A percentile compares a stretch with the other conserved stretches of the same genome.
phyloP scores from a whole-genome alignment of 1,284 basidiomycete genomes.

The Sanguinoderma infundibulare region DNA sequence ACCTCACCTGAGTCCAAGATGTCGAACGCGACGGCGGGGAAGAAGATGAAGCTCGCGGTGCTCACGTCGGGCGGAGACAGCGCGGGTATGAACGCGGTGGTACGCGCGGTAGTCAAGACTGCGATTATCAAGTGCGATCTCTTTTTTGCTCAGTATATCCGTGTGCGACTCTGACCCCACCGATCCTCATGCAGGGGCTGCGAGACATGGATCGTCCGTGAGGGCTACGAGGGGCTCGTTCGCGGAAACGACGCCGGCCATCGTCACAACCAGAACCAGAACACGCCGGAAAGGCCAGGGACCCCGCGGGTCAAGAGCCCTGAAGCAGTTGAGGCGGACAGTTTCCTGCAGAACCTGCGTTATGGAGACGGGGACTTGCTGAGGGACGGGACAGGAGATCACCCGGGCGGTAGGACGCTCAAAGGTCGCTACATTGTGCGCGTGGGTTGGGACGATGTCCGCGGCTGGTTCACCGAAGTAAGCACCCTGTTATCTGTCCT shows the following conservation, averaged over 20 bases:
- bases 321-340: constrained; percentile 35
- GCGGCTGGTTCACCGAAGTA: constrained; percentile 92
- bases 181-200: constrained; percentile 67
- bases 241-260: constrained; percentile 61
- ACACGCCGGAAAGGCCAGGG: constrained; percentile 21
- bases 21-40: constrained; percentile 2
- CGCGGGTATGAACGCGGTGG: constrained; percentile 96
- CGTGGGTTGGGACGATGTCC: constrained; percentile 98
- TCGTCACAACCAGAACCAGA: constrained; percentile 10
- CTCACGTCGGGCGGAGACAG: constrained; percentile 97
- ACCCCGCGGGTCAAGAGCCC: constrained; percentile 29
- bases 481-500: background rate
- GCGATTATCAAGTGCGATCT: constrained; percentile 81
- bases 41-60: constrained; percentile 82
- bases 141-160: constrained; percentile 3
- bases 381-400: constrained; percentile 90
- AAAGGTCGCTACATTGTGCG: constrained; percentile 94
- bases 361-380: constrained; percentile 93
- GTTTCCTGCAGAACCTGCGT: constrained; percentile 71
- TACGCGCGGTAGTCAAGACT: constrained; percentile 88
- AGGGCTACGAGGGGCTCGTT: constrained; percentile 96
- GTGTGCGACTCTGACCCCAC: constrained; percentile 8
- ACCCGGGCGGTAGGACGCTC: constrained; percentile 67
- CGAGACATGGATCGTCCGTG: constrained; percentile 92
- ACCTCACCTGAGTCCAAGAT: too few species aligned